Conservation (phyloP, 2,329 filamentous ascomycete species). For the Botrytis tulipae region DNA sequence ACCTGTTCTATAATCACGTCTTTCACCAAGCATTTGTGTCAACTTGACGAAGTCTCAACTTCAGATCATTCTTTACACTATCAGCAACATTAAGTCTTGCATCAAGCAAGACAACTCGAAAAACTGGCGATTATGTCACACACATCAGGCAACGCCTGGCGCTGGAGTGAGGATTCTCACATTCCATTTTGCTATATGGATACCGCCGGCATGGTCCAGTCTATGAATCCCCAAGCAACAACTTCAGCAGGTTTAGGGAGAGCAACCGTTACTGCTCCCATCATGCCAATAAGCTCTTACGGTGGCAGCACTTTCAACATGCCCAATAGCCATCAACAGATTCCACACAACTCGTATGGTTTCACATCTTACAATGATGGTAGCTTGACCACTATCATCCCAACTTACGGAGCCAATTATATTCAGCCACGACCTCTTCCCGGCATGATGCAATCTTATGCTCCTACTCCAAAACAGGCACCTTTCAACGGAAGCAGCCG, state of each 20-base stretch:
- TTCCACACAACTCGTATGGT: slow-evolving; percentile 42
- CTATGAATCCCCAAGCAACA: slow-evolving; percentile 48
- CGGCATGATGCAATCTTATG: slow-evolving; percentile 33
- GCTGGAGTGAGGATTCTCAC: slow-evolving; percentile 49
- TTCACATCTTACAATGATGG: slow-evolving; percentile 42
- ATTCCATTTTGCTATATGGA: slow-evolving; percentile 44
- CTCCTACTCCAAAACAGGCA: slow-evolving; percentile 24
- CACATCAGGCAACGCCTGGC: slow-evolving; percentile 51
- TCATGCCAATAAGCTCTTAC: slow-evolving; percentile 45
- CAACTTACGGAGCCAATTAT: slow-evolving; percentile 35
- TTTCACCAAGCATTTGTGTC: not conserved
- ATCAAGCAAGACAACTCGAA: slow-evolving; percentile 39
- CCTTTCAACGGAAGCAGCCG: slow-evolving; percentile 38
- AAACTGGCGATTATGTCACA: slow-evolving; percentile 51
- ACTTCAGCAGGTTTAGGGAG: slow-evolving; percentile 43
- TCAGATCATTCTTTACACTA: not conserved
- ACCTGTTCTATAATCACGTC: not conserved
- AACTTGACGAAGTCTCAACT: not conserved
- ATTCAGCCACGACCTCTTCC: slow-evolving; percentile 37
- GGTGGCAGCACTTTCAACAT: slow-evolving; percentile 45
- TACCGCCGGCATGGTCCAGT: slow-evolving; percentile 45
- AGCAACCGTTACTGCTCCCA: slow-evolving; percentile 47
- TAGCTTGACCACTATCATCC: slow-evolving; percentile 34
- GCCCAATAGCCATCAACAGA: slow-evolving; percentile 39
- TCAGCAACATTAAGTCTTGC: slow-evolving; percentile 33